Evolutionary conservation across 2,329 filamentous ascomycete genomes (phyloP).

Genomic region (Aspergillus chevalieri): DNA sequence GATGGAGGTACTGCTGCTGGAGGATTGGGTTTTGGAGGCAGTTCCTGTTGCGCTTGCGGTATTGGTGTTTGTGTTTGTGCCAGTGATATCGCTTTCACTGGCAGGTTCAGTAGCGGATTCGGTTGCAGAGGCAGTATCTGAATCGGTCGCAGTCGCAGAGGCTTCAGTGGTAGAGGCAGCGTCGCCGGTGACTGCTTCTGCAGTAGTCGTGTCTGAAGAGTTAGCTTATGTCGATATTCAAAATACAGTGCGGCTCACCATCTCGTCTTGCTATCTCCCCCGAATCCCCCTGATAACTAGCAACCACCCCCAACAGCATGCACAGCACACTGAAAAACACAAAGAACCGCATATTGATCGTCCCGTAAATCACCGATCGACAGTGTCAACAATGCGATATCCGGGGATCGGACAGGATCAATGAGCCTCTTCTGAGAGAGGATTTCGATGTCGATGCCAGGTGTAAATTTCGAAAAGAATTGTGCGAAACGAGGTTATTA

Average conservation of each 20-base stretch:
- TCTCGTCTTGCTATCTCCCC: slow-evolving; percentile 18
- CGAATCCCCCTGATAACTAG: slow-evolving; percentile 20
- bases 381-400: not conserved
- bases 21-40: slow-evolving; percentile 14
- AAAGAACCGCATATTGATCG: slow-evolving; percentile 26
- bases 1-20: slow-evolving; percentile 37
- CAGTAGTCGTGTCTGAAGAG: slow-evolving; percentile 11
- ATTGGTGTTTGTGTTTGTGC: slow-evolving; percentile 11
- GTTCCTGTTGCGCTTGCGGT: slow-evolving; percentile 10
- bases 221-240: too few species aligned
- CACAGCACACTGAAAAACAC: slow-evolving; percentile 26
- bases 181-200: slow-evolving; percentile 16
- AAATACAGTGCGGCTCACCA: slow-evolving; percentile 15
- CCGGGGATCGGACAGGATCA: too few species aligned
- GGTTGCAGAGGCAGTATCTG: slow-evolving; percentile 12
- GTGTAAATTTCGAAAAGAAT: too few species aligned
- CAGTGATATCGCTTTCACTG: slow-evolving; percentile 10
- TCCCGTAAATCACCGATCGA: not conserved
- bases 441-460: too few species aligned
- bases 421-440: too few species aligned
- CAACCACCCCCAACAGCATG: slow-evolving; percentile 26
- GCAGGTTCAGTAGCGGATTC: slow-evolving; percentile 11
- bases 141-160: slow-evolving; percentile 13
- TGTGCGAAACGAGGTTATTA: not conserved
- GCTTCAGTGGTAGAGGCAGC: slow-evolving; percentile 5